Evolutionary conservation across 345 rosid genomes (phyloP).

Genomic region (Theobroma cacao): DNA sequence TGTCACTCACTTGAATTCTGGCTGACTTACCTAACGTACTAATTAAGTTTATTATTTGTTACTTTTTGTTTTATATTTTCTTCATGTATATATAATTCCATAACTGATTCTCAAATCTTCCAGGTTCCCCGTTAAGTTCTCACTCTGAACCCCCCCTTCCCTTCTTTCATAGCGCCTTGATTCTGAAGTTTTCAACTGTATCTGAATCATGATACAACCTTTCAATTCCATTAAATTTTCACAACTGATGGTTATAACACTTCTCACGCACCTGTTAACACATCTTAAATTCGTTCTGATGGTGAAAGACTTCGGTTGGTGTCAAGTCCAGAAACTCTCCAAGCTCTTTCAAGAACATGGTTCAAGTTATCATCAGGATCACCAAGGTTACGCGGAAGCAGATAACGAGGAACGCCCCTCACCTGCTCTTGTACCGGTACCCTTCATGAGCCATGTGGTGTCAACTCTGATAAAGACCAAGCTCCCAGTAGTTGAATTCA

Average conservation of each 20-base stretch:
- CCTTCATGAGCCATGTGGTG: background rate
- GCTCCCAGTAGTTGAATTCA: background rate
- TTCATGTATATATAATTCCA: background rate
- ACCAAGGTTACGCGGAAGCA: background rate
- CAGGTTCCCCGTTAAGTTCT: background rate
- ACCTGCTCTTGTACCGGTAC: background rate
- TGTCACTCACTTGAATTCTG: no score
- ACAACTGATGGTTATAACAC: background rate
- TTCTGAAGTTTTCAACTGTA: background rate
- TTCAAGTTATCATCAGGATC: background rate
- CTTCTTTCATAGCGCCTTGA: background rate
- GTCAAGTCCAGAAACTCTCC: background rate
- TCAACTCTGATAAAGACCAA: background rate
- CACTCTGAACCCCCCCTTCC: background rate
- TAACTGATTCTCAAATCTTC: background rate
- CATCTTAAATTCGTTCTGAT: background rate
- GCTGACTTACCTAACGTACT: no score
- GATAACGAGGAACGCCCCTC: background rate
- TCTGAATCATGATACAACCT: slow-evolving; percentile 3
- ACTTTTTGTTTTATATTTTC: no score
- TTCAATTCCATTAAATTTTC: background rate
- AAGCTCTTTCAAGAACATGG: background rate
- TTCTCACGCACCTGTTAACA: background rate
- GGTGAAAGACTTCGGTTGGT: background rate
- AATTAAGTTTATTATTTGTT: no score